Conservation (phyloP, 2,329 filamentous ascomycete species). For the Cylindrodendrum hubeiense region DNA sequence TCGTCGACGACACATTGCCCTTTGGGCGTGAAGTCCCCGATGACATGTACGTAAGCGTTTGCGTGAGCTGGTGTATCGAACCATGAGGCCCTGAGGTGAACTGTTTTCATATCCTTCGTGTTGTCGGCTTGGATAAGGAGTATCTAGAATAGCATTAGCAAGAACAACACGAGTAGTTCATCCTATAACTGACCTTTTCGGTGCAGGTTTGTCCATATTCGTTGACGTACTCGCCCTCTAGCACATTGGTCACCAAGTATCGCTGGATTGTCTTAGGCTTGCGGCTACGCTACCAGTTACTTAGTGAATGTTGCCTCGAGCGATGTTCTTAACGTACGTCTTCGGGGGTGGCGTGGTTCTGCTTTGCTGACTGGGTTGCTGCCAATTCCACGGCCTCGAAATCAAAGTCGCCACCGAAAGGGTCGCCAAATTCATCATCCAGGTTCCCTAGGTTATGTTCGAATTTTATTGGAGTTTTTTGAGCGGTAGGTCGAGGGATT, state of each 20-base stretch:
- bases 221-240: constrained; percentile 76
- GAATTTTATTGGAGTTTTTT: neutral
- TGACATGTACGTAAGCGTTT: constrained; percentile 86
- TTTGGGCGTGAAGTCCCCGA: constrained; percentile 77
- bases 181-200: constrained; percentile 75
- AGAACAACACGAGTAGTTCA: neutral
- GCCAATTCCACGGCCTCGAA: constrained; percentile 81
- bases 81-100: constrained; percentile 89
- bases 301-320: constrained; percentile 67
- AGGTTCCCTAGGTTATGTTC: constrained; percentile 27
- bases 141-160: constrained; percentile 64
- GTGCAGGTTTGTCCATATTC: constrained; percentile 68
- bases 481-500: constrained; percentile 10
- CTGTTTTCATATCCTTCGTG: constrained; percentile 72
- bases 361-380: constrained; percentile 74
- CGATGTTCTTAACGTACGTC: constrained; percentile 53
- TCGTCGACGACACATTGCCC: constrained; percentile 89
- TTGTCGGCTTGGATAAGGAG: constrained; percentile 86
- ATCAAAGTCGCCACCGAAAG: constrained; percentile 79
- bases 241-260: constrained; percentile 82
- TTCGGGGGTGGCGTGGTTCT: constrained; percentile 41
- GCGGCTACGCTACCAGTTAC: constrained; percentile 71
- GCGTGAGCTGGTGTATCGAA: constrained; percentile 80
- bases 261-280: constrained; percentile 85
- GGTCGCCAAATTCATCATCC: constrained; percentile 53